Evolutionary conservation across 441 rosid species (phyloP).

Genomic region (Rhodomyrtus psidioides): DNA sequence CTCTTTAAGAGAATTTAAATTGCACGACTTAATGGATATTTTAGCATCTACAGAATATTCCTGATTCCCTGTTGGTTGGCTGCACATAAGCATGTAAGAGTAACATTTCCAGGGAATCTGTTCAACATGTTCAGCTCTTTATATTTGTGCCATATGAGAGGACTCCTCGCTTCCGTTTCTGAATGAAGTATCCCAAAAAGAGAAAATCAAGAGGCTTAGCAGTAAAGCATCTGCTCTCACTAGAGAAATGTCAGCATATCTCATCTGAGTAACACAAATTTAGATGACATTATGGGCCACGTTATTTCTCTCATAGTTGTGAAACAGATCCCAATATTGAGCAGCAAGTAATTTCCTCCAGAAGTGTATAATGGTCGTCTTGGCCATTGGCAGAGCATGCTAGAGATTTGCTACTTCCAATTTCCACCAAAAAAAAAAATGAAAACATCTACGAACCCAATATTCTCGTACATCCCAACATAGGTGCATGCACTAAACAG

Average conservation of each 20-base stretch:
- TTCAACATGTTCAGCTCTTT: neutral
- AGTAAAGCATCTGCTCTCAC: neutral
- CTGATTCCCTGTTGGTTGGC: neutral
- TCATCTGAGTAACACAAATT: neutral
- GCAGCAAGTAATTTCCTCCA: neutral
- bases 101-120: neutral
- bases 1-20: neutral
- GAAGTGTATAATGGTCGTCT: neutral
- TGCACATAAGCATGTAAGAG: neutral
- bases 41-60: neutral
- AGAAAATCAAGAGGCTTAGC: neutral
- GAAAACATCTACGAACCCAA: neutral
- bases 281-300: neutral
- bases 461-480: neutral
- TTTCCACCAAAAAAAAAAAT: neutral
- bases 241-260: neutral
- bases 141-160: neutral
- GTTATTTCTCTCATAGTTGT: neutral
- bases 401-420: neutral
- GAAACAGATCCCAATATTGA: neutral
- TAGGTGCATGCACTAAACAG: neutral
- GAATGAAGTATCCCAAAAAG: neutral
- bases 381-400: neutral
- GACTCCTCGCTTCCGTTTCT: neutral
- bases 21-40: neutral